A percentile compares a stretch with the other conserved stretches of the same genome.
Conservation (phyloP, 164 flowering plant species). For the Nymphaea thermarum region DNA sequence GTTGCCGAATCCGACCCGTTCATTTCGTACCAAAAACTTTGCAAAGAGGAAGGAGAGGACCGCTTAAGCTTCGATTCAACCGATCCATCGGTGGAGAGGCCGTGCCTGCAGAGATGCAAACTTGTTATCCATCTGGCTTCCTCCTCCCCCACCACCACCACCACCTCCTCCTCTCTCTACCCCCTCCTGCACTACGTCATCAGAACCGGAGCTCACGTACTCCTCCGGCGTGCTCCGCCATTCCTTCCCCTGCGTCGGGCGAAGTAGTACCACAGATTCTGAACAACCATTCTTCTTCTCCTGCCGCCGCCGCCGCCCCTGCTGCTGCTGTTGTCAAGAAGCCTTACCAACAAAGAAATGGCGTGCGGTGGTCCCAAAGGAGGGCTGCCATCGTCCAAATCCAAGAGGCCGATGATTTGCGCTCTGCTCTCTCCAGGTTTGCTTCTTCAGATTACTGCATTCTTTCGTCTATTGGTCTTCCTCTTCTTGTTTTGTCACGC, state of each 20-base stretch:
- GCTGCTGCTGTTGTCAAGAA: too few species aligned
- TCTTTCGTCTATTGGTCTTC: background rate
- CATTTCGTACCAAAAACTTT: too few species aligned
- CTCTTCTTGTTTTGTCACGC: background rate
- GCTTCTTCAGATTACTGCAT: background rate
- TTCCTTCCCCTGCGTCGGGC: too few species aligned
- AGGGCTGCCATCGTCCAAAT: constrained; percentile 34
- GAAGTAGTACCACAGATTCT: too few species aligned
- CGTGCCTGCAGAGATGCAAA: background rate
- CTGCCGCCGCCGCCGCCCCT: too few species aligned
- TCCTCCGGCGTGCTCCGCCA: too few species aligned
- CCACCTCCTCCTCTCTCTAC: background rate
- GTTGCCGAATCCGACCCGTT: too few species aligned
- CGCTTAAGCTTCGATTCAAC: background rate
- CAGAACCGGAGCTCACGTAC: too few species aligned
- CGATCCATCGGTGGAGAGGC: background rate
- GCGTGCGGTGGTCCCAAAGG: constrained; percentile 11
- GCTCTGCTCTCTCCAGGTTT: constrained; percentile 47
- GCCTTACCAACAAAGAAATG: too few species aligned
- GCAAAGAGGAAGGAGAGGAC: too few species aligned
- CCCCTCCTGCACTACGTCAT: background rate
- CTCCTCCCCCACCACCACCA: background rate
- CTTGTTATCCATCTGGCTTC: background rate
- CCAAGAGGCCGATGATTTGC: constrained; percentile 30
- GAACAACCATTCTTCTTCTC: too few species aligned